A percentile compares a stretch with the other conserved stretches of the same genome.
Conservation (phyloP, 1,284 basidiomycete genomes). For the Megacollybia platyphylla region DNA sequence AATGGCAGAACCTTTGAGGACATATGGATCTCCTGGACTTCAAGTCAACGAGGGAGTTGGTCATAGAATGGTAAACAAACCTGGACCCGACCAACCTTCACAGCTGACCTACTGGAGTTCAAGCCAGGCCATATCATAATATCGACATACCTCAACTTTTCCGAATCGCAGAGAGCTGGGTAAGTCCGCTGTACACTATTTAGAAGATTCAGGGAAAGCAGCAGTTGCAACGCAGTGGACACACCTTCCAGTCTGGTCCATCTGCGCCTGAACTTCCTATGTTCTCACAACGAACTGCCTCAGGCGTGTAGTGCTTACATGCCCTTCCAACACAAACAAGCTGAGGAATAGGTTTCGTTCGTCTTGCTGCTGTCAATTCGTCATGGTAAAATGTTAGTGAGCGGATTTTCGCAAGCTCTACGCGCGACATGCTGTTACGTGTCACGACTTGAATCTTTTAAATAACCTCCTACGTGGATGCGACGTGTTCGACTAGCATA, state of each 20-base stretch:
- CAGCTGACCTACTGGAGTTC: slow-evolving; percentile 48
- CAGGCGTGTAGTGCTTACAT: slow-evolving; percentile 67
- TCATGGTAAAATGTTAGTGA: slow-evolving; percentile 75
- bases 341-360: slow-evolving; percentile 63
- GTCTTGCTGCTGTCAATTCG: slow-evolving; percentile 48
- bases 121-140: not conserved
- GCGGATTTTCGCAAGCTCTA: slow-evolving; percentile 56
- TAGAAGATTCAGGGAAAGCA: not conserved
- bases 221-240: slow-evolving; percentile 8
- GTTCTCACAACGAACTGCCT: slow-evolving; percentile 77
- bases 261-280: slow-evolving; percentile 64
- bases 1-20: slow-evolving; percentile 58
- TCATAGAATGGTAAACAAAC: too few relatives aligned
- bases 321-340: slow-evolving; percentile 59
- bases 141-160: slow-evolving; percentile 41
- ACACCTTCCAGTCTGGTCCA: slow-evolving; percentile 71
- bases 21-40: slow-evolving; percentile 65
- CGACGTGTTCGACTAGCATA: not conserved
- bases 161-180: slow-evolving; percentile 75
- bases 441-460: not conserved
- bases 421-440: slow-evolving; percentile 39
- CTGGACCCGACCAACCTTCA: slow-evolving; percentile 61
- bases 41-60: too few relatives aligned
- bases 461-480: slow-evolving; percentile 12
- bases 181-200: slow-evolving; percentile 80